Evolutionary conservation across 164 flowering plant genomes (phyloP).

Genomic region (Sedum album): DNA sequence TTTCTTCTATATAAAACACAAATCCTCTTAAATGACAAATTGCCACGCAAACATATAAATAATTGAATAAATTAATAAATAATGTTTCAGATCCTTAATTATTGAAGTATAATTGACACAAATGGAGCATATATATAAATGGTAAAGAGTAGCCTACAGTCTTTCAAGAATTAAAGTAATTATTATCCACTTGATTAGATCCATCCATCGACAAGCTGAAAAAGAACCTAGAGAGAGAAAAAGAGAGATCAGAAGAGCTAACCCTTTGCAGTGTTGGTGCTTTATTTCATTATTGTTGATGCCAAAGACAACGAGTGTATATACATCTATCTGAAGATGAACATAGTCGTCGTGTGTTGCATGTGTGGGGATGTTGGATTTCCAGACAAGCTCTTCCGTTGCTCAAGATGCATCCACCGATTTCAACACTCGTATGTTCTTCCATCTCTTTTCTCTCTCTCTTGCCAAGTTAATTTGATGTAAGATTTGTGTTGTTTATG

Average conservation of each 20-base stretch:
- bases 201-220: not conserved
- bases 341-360: conserved; percentile 76
- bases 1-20: not conserved
- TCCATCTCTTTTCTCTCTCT: not conserved
- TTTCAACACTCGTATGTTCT: conserved; percentile 82
- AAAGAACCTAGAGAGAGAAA: conserved; percentile 1
- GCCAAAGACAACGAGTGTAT: not conserved
- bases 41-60: not conserved
- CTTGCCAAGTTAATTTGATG: not conserved
- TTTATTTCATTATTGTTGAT: not conserved
- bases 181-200: not conserved
- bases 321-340: not conserved
- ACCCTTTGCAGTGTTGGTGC: not conserved
- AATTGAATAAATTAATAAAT: too few species aligned
- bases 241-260: not conserved
- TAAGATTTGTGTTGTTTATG: not conserved
- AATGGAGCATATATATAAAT: not conserved
- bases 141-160: not conserved
- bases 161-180: not conserved
- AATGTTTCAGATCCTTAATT: not conserved
- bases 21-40: not conserved
- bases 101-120: not conserved
- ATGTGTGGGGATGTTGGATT: conserved; percentile 98
- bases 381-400: conserved; percentile 87
- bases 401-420: conserved; percentile 63